Evolutionary conservation across 768 basidiomycete species (phyloP).

Genomic region (Lentinula sp.): DNA sequence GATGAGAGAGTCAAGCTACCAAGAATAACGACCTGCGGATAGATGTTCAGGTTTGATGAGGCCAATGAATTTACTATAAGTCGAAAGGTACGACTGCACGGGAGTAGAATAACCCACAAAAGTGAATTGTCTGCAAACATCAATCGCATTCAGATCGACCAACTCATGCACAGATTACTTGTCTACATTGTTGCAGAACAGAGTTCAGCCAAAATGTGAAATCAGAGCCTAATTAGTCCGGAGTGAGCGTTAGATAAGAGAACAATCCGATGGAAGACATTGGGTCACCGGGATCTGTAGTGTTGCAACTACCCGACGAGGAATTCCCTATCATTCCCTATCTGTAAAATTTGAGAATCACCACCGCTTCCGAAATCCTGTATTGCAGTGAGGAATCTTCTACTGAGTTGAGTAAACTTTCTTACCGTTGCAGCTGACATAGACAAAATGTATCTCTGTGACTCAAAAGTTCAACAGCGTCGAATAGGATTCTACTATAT

Average conservation of each 20-base stretch:
- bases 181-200: constrained; percentile 60
- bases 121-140: constrained; percentile 32
- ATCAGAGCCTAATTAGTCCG: constrained; percentile 19
- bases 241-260: background rate
- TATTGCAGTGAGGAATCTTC: no score
- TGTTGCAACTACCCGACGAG: constrained; percentile 45
- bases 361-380: constrained; percentile 34
- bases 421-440: no score
- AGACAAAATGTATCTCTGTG: constrained; percentile 7
- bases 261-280: background rate
- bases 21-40: constrained; percentile 52
- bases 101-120: constrained; percentile 34
- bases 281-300: constrained; percentile 30
- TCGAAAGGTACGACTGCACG: constrained; percentile 25
- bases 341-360: constrained; percentile 39
- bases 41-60: background rate
- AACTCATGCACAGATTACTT: constrained; percentile 10
- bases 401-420: no score
- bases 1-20: constrained; percentile 38
- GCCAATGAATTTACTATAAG: background rate
- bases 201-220: constrained; percentile 47
- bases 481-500: constrained; percentile 48
- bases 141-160: constrained; percentile 5
- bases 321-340: constrained; percentile 28
- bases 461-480: constrained; percentile 34